Evolutionary conservation across 1,284 basidiomycete genomes (phyloP), one percentile per base, ranked within the genome.

Genomic region (Rhodotorula sp.): DNA sequence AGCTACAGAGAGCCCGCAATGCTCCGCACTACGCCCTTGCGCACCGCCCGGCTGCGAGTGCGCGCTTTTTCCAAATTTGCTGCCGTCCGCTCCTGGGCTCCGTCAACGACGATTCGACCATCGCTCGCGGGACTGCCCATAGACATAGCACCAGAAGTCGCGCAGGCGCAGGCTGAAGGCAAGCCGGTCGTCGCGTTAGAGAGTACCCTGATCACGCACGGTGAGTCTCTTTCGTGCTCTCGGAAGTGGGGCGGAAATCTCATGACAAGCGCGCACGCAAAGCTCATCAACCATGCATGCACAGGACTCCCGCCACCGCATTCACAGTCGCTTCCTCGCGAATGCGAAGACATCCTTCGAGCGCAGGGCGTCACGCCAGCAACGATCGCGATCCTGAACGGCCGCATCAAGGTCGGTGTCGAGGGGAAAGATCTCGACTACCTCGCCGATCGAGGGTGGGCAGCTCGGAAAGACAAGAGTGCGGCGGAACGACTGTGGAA

Each of bases 361-460:
- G 84, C 85, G 12, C 86, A 86, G 49, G 90, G 90, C 6, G 89
- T 89, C 15, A 84, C 90, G 21, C 97, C 97, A 3, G 95, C 95
- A 0, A 97, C 95, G 0, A 91, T 98, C 71, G 95, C 90, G 6
- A 81, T 99, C 55, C 84, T 98, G 49, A 85, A 85, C 47, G 95
- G 95, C 14, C 85, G 88, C 43, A 86, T 97, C 71, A 92, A 94
- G 81, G 87, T 99, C 72, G 97, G 97, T 0, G 82, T 99, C 52
- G 83, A 86, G 23, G 79, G 83, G 5, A 70, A 81, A 4, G 87
- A 97, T 77, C 83, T 98, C 4, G 87, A 88, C 74, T 83, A 86
- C 60, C 83, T 99, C 34, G 90, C 92, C 2, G 87, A 89, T 77
- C 62, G 58, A 28, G 73, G 73, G 3, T 71, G 69, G 63, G 61